A percentile compares a stretch with the other conserved stretches of the same genome.
Conservation (phyloP, 768 basidiomycete species). For the Phlebiopsis gigantea region DNA sequence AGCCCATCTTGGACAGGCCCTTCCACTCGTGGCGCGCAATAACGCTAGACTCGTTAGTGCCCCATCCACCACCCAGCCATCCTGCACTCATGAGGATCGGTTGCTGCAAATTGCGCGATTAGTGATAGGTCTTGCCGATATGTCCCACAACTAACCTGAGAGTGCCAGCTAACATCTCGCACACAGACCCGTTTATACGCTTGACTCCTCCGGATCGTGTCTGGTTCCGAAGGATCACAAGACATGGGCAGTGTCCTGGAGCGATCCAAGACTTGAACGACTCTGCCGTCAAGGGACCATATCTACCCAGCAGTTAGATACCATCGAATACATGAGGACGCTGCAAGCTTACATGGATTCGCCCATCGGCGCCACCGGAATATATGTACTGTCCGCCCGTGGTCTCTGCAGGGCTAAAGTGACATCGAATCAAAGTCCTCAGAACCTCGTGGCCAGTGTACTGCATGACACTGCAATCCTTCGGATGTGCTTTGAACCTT, state of each 20-base stretch:
- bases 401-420: constrained; percentile 91
- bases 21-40: constrained; percentile 97
- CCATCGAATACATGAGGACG: background rate
- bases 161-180: constrained; percentile 95
- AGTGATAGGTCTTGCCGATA: background rate
- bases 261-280: constrained; percentile 83
- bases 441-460: constrained; percentile 90
- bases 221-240: constrained; percentile 65
- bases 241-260: constrained; percentile 64
- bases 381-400: constrained; percentile 94
- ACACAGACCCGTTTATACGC: constrained; percentile 50
- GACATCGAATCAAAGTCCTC: constrained; percentile 89
- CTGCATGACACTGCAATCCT: constrained; percentile 93
- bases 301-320: constrained; percentile 46
- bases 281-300: constrained; percentile 88
- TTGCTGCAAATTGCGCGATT: constrained; percentile 40
- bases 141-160: constrained; percentile 42
- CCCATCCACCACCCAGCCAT: constrained; percentile 55
- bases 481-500: constrained; percentile 61
- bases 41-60: constrained; percentile 52
- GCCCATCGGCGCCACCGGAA: constrained; percentile 85
- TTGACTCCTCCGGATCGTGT: constrained; percentile 32
- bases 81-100: constrained; percentile 90
- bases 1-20: constrained; percentile 69
- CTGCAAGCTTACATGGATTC: constrained; percentile 59